Base-by-base conservation (phyloP, 1,139 yeast species). In the Magnusiomyces fungicola region DNA sequence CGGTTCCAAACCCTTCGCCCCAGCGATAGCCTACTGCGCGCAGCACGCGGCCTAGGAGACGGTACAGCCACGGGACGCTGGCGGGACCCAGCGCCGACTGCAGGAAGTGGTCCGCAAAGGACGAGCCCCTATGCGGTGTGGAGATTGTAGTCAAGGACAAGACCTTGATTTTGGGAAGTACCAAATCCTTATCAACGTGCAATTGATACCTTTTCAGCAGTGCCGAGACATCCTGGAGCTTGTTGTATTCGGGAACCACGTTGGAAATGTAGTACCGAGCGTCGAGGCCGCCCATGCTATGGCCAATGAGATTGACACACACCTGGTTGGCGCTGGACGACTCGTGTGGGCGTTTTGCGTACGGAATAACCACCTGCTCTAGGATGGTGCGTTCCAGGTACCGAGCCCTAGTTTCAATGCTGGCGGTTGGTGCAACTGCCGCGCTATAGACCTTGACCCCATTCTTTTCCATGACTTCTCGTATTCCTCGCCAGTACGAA, bases 261-360 rank as follows among this genome's bases (percentile, higher is more conserved):
- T 76, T 69, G 0, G 87, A 75, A 1, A 87, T 83, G 56, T 89
- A 66, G 61, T 82, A 86, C 46, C 97, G 68, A 37, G 90, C 79
- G 63, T 89, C 97, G 39, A 89, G 68, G 0, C 97, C 97, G 7
- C 97, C 97, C 96, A 89, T 88, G 0, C 96, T 87, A 62, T 89
- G 97, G n/a, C 95, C 94, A 21, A 89, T 73, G 37, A 89, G 65
- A 61, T 89, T 89, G 16, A 89, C n/a, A n/a, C n/a, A n/a, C n/a
- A n/a, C n/a, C n/a, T n/a, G n/a, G n/a, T n/a, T n/a, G n/a, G n/a
- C n/a, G n/a, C n/a, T n/a, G n/a, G n/a, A n/a, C n/a, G n/a, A n/a
- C 9, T 32, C 34, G 14, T 32, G 34, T 18, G 18, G 16, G 14
- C 34, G 14, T n/a, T 32, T 7, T 5, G 36, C 36, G 5, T 50